Base-by-base conservation (phyloP, 371 early-diverging fungal species). In the Lichtheimia ornata region DNA sequence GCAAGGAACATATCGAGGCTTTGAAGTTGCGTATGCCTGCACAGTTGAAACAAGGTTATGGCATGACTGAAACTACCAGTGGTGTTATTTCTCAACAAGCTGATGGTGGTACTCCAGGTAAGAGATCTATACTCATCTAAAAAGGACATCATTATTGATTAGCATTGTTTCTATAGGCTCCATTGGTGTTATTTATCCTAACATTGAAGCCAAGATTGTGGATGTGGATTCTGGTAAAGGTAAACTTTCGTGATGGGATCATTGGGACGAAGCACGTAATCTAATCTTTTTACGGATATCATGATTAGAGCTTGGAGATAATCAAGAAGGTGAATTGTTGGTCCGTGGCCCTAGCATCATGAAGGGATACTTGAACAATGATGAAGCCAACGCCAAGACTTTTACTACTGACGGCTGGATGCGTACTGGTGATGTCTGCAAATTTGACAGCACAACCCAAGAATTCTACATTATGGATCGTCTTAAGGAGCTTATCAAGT, bases 351-450 rank as follows among this genome's bases (percentile, higher is more conserved):
- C 70, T 13, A 58, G 40, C 22, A 30, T 62, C 17, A 69, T 69
- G 70, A 58, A 59, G 24, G 92, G 91, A 0, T 91, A 93, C 62
- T 69, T 85, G 20, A 86, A 90, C 56, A 85, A 89, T 58, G 59
- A 64, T 0, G 77, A 86, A 60, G 94, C 91, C 1, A 94, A 92
- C 4, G 76, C 69, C 14, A 76, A 73, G 9, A 82, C 88, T 1
- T 87, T 96, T 49, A 86, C 84, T 57, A 49, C 59, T 7, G 82
- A 84, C 51, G 93, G 92, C 12, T 96, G 88, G 80, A 76, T 94
- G 66, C 89, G 86, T 59, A 94, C 93, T 0, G 96, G 94, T 20
- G 97, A 97, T 64, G 74, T 95, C 49, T 95, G 63, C 22, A 82
- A 82, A 25, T 78, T 84, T 15, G 86, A 88, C 54, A 63, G 67